phyloP scores from a whole-genome alignment of 495 filamentous ascomycete species.

The Clohesyomyces aquaticus region DNA sequence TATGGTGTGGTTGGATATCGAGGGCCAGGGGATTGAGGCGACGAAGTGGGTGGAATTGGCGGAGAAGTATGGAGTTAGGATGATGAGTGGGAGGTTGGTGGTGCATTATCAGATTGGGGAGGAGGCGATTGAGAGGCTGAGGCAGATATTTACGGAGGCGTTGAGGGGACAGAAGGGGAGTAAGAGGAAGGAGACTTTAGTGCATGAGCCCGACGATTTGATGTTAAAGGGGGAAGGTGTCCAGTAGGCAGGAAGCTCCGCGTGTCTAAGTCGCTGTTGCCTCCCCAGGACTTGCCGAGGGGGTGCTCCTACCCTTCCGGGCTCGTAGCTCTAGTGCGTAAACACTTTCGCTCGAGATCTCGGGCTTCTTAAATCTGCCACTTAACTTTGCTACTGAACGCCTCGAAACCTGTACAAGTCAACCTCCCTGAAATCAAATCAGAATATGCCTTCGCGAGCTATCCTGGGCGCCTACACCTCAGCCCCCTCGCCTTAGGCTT shows the following conservation, averaged over 20 bases:
- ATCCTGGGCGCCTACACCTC: too few species aligned
- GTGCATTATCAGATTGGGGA: slow-evolving; percentile 68
- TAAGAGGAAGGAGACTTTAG: slow-evolving; percentile 18
- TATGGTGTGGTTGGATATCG: slow-evolving; percentile 90
- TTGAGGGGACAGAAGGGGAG: slow-evolving; percentile 29
- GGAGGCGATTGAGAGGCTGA: slow-evolving; percentile 55
- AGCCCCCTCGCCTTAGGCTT: too few species aligned
- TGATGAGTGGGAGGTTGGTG: slow-evolving; percentile 59
- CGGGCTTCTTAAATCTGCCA: too few species aligned
- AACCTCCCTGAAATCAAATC: too few species aligned
- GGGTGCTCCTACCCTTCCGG: too few species aligned
- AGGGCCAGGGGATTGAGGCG: slow-evolving; percentile 50
- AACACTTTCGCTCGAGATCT: too few species aligned
- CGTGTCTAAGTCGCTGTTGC: too few species aligned
- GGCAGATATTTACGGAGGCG: slow-evolving; percentile 43
- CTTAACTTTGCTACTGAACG: too few species aligned
- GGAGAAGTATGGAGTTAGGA: slow-evolving; percentile 57
- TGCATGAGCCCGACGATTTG: slow-evolving; percentile 21
- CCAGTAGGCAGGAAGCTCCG: slow-evolving; percentile 22
- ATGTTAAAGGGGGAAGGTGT: slow-evolving; percentile 27
- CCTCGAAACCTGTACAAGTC: too few species aligned
- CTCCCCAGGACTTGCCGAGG: too few species aligned
- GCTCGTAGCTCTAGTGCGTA: too few species aligned
- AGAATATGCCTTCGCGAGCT: too few species aligned
- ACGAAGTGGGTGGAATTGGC: slow-evolving; percentile 56